phyloP scores from a whole-genome alignment of 805 yeast genomes.

The Tetrapisispora namnaoensis region DNA sequence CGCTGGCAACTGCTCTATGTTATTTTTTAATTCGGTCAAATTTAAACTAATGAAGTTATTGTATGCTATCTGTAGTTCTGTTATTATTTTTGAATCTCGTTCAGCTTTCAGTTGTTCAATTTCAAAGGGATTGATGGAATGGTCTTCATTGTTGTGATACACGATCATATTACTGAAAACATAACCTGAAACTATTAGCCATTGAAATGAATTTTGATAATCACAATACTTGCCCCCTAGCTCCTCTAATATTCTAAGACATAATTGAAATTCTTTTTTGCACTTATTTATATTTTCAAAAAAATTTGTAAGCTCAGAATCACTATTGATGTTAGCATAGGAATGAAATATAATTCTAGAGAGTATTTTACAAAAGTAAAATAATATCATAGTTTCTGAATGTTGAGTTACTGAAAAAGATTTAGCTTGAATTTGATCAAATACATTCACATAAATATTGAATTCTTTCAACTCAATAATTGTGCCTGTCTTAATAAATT shows the following conservation, averaged over 20 bases:
- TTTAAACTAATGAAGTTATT: conserved; percentile 9
- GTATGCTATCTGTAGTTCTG: conserved; percentile 11
- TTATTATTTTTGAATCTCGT: conserved; percentile 7
- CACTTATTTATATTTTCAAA: conserved; percentile 15
- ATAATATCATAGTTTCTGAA: conserved; percentile 16
- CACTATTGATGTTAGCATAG: conserved; percentile 5
- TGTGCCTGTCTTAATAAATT: conserved; percentile 5
- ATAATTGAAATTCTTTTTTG: conserved; percentile 10
- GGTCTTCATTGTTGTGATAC: conserved; percentile 5
- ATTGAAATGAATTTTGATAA: conserved; percentile 10
- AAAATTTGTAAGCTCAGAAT: conserved; percentile 8
- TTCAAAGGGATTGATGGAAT: conserved; percentile 23
- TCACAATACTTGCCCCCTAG: conserved; percentile 9
- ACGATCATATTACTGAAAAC: conserved; percentile 18
- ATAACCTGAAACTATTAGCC: conserved; percentile 18
- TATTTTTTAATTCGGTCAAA: conserved; percentile 7
- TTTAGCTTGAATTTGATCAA: conserved; percentile 5
- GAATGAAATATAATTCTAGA: not conserved
- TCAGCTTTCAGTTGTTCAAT: conserved; percentile 20
- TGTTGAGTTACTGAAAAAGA: conserved; percentile 17
- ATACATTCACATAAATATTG: not conserved
- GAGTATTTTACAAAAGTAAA: conserved; percentile 14
- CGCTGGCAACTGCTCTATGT: conserved; percentile 8
- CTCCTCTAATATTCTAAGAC: conserved; percentile 13
- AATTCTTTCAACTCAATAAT: not conserved